Evolutionary conservation across 2,329 filamentous ascomycete genomes (phyloP), one percentile per base, ranked within the genome.

Genomic region (Colletotrichum siamense): DNA sequence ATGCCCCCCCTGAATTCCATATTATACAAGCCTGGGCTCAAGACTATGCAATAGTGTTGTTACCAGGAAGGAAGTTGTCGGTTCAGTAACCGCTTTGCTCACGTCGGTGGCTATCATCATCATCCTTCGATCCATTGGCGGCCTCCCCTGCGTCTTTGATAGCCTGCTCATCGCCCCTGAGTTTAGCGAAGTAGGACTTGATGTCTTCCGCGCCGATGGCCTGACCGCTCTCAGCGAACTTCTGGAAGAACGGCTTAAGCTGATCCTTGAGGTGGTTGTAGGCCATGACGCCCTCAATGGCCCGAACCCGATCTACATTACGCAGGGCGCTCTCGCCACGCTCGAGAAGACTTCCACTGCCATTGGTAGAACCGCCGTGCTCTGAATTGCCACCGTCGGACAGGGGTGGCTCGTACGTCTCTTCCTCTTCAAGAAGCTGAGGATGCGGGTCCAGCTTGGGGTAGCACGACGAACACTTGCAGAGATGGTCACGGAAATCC

Each of bases 221-320:
- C 84, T 95, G 88, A 1, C 96, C 96, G 78, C 94, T 98, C 82
- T 98, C 95, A 1, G 97, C 97, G 83, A 98, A 99, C 59, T 98
- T 94, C 85, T 96, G 93, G 81, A 99, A 92, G 83, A 99, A 99
- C 0, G 94, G 93, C 88, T 96, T 98, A n/a, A 99, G 92, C 83
- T 96, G 96, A 82, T 99, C 96, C 82, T 98, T 97, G 76, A 99
- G 90, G 81, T 98, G 94, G 81, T 99, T 98, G 86, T 99, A 99
- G 1, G 96, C 96, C 96, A 99, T 98, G 62, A 98, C 96, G 18
- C 97, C 97, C 84, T 99, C 95, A 72, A 99, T 98, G 6, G 97
- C 97, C 16, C 94, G 91, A 9, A 99, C 96, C 3, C 97, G 94
- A 83, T 99, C 97, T 73, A 99, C 93, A 81, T 95, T 98, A 83